A percentile compares a stretch with the other conserved stretches of the same genome.
These are phyloP conservation scores for Sorghum bicolor DNA, from an alignment of 176 grass and related monocot species.

Conservation along the genomic window Sorghum_bicolor_NCBIv3 NC_012870.2:4793001-4793500, in stretches of 20 bases:
- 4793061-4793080: conserved; percentile 13
- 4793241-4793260: conserved; percentile 46
- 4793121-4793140: not conserved
- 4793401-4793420: not conserved
- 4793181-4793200: conserved; percentile 26
- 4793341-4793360: not conserved
- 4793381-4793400: conserved; percentile 22
- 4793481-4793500: not conserved
- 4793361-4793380: conserved; percentile 41
- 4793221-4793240: conserved; percentile 3
- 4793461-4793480: conserved; percentile 18
- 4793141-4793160: not conserved
- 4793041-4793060: conserved; percentile 57
- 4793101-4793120: conserved; percentile 14
- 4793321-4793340: conserved; percentile 38
- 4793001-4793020: conserved; percentile 80
- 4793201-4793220: conserved; percentile 1
- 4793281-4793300: conserved; percentile 35
- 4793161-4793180: conserved; percentile 17
- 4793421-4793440: not conserved
- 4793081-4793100: conserved; percentile 20
- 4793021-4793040: conserved; percentile 62
- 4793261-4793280: conserved; percentile 19
- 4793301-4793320: conserved; percentile 53
- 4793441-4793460: not conserved